These are phyloP conservation scores for Dicorynia guianensis DNA, from an alignment of 306 rosid species.

Conservation along the genomic window DNA sequence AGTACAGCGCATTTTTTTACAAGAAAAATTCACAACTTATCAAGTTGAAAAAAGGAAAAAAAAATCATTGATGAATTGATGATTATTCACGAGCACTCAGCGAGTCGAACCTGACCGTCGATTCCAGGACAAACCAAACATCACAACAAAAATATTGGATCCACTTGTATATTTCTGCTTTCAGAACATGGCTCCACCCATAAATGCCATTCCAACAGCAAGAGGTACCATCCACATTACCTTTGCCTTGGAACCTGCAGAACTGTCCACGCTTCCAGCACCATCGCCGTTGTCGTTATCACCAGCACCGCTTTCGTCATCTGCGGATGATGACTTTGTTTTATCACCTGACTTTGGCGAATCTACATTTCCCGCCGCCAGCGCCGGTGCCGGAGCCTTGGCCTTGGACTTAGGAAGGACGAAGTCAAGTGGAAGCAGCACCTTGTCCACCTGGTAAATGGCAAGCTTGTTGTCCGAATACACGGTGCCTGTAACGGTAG, in stretches of 20 bases:
- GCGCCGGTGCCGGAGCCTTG: slow-evolving; percentile 45
- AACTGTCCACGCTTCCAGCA: too few species aligned
- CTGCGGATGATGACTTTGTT: not conserved
- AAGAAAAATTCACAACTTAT: not conserved
- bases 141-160: slow-evolving; percentile 5
- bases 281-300: not conserved
- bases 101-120: slow-evolving; percentile 11
- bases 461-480: slow-evolving; percentile 54
- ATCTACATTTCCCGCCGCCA: slow-evolving; percentile 20
- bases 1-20: too few species aligned
- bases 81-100: slow-evolving; percentile 1
- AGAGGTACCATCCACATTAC: too few species aligned
- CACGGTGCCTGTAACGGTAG: slow-evolving; percentile 51
- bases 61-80: not conserved
- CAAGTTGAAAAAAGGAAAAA: not conserved
- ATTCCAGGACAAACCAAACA: slow-evolving; percentile 8
- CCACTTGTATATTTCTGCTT: too few species aligned
- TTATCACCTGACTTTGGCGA: not conserved
- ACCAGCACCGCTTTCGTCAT: not conserved
- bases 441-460: slow-evolving; percentile 54
- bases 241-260: too few species aligned
- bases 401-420: slow-evolving; percentile 49
- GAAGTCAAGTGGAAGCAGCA: slow-evolving; percentile 56
- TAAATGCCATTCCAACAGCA: too few species aligned
- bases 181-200: too few species aligned